Percentiles rank a stretch among this genome's conserved stretches.
These are phyloP conservation scores for Carpinus fangiana DNA, from an alignment of 306 rosid genomes.

Conservation along the genomic window DNA sequence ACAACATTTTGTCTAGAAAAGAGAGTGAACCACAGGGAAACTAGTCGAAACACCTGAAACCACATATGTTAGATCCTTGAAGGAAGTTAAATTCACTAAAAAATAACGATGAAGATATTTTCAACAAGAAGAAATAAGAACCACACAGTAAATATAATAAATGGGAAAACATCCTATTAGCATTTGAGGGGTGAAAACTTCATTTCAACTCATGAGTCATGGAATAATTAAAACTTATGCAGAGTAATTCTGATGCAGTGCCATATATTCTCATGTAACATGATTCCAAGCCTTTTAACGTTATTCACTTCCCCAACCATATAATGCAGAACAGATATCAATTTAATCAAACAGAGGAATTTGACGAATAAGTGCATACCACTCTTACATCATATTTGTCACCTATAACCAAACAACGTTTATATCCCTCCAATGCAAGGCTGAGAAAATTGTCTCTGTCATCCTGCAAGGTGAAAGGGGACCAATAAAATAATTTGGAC, in stretches of 20 bases:
- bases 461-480: slow-evolving; percentile 55
- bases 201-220: not conserved
- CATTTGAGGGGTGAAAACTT: not conserved
- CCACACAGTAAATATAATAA: not conserved
- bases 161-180: not conserved
- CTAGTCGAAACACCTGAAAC: slow-evolving; percentile 82
- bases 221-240: not conserved
- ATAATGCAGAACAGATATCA: not conserved
- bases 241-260: not conserved
- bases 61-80: slow-evolving; percentile 27
- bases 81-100: slow-evolving; percentile 17
- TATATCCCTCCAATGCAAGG: slow-evolving; percentile 87
- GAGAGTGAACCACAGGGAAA: slow-evolving; percentile 89
- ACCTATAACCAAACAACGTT: slow-evolving; percentile 76
- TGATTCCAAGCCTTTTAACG: not conserved
- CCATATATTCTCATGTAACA: not conserved
- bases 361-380: slow-evolving; percentile 54
- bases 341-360: slow-evolving; percentile 13
- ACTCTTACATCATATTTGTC: slow-evolving; percentile 90
- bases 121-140: no score
- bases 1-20: slow-evolving; percentile 62
- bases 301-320: not conserved
- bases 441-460: slow-evolving; percentile 86
- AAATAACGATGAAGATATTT: not conserved
- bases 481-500: not conserved